phyloP scores from a whole-genome alignment of 179 eudicot genomes.

The Silene coronaria region DNA sequence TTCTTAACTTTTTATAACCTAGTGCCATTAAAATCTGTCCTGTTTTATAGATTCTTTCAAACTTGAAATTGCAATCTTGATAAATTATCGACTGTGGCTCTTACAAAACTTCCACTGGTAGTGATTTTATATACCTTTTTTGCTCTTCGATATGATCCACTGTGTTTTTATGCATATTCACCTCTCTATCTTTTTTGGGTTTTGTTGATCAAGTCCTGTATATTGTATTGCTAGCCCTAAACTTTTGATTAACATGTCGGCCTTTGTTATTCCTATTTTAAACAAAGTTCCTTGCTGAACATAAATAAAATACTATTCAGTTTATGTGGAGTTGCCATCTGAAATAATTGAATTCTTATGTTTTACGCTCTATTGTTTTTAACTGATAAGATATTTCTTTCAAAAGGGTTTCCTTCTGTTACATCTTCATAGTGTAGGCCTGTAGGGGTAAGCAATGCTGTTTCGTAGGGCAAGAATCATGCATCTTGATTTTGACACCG shows the following conservation, averaged over 20 bases:
- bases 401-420: background rate
- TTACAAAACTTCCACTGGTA: background rate
- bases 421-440: background rate
- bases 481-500: background rate
- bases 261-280: background rate
- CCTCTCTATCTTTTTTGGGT: background rate
- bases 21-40: constrained; percentile 3
- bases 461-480: background rate
- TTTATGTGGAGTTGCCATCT: background rate
- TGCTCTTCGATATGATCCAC: background rate
- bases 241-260: background rate
- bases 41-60: background rate
- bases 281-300: too few relatives aligned
- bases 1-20: background rate
- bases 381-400: background rate
- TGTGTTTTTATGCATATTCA: background rate
- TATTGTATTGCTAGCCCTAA: background rate
- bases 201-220: too few relatives aligned
- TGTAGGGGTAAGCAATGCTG: background rate
- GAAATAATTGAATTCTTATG: background rate
- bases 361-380: background rate
- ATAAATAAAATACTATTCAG: background rate
- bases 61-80: background rate
- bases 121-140: background rate
- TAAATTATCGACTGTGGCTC: background rate